Base-by-base conservation (phyloP, 139 green algal genomes). In the Pseudopediastrum boryanum region DNA sequence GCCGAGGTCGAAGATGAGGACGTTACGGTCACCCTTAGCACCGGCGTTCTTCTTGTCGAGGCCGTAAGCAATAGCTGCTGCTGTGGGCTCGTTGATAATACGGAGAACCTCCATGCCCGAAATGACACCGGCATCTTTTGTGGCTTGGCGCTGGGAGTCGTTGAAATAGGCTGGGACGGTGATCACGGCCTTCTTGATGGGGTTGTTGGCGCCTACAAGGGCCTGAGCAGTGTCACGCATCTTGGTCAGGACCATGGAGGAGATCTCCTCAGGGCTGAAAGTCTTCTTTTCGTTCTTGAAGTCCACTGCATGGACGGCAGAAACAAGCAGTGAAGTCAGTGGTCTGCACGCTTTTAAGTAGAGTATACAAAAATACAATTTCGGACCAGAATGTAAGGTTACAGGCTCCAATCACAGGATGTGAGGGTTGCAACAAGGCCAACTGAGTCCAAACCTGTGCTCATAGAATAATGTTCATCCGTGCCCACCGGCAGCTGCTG, bases 141-240 rank as follows among this genome's bases (percentile, higher is more conserved):
- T 98, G 27, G 95, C 95, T 89, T 99, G 96, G 42, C 96, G 88
- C 90, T 99, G 96, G 27, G 88, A 94, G 81, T 98, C 96, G 73
- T 99, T 99, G 92, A 99, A 99, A 89, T 99, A 99, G 42, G 96
- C 94, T 29, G 96, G 96, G 48, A 98, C 96, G 4, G 95, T 99
- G 72, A 99, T 84, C 9, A 99, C 96, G 13, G 95, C 96, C 79
- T 96, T 91, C 86, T 97, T 98, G 33, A 98, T 89, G 42, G 90
- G 83, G 80, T 92, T 79, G 70, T 91, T 88, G 29, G 79, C 80
- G 6, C 70, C 70, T 9, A 77, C 41, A 39, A 77, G 66, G 23
- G 70, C 85, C 85, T 95, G 86, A 0, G 96, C 96, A 29, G 89
- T 96, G 82, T 98, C 95, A 87, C 94, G 96, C 96, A 99, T 99